Conservation (phyloP, 1,284 basidiomycete genomes). For the Pisolithus thermaeus region DNA sequence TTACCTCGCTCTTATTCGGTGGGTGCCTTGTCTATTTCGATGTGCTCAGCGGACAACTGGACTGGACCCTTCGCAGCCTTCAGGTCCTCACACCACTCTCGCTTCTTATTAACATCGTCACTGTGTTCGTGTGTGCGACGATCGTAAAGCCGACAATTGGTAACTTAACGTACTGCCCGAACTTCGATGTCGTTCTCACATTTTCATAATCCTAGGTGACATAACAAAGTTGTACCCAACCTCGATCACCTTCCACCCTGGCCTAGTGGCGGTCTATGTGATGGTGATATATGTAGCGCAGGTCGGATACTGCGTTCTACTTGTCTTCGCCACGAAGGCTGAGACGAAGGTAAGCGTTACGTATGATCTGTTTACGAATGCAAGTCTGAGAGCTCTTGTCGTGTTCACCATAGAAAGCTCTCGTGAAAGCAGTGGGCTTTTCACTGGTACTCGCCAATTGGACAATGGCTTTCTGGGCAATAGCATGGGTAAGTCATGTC, state of each 20-base stretch:
- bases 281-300: conserved; percentile 54
- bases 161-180: conserved; percentile 17
- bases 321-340: conserved; percentile 63
- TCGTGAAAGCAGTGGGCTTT: conserved; percentile 74
- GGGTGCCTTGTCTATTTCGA: neutral
- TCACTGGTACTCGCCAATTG: conserved; percentile 78
- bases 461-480: conserved; percentile 78
- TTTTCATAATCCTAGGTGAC: conserved; percentile 31
- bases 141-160: conserved; percentile 53
- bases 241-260: conserved; percentile 63
- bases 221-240: conserved; percentile 60
- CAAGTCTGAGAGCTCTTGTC: neutral
- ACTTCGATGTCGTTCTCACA: neutral
- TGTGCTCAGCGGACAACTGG: neutral
- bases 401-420: conserved; percentile 39
- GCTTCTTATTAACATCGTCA: conserved; percentile 63
- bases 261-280: conserved; percentile 64
- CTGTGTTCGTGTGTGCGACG: conserved; percentile 50
- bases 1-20: conserved; percentile 52
- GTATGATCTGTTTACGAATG: neutral
- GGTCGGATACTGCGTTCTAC: conserved; percentile 76
- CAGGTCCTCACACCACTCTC: conserved; percentile 78
- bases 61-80: conserved; percentile 36
- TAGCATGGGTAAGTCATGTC: conserved; percentile 59
- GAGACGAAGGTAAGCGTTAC: conserved; percentile 66